Base-by-base conservation (phyloP, 805 yeast genomes). In the Maudiozyma turicensis region DNA sequence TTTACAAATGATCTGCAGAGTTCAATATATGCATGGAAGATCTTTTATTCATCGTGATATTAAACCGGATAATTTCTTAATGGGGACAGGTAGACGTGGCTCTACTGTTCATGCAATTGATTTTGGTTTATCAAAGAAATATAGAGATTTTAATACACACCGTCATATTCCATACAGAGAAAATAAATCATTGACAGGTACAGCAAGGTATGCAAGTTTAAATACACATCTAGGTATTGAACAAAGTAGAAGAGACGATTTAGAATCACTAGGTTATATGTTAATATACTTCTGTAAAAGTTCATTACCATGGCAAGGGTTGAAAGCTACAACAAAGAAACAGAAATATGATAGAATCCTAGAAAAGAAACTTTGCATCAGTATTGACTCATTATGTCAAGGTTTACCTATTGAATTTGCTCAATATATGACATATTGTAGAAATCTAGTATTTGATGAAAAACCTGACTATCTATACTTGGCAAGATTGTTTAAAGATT, bases 251-350 rank as follows among this genome's bases (percentile, higher is more conserved):
- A 81, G 99, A 67, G 99, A 91, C 69, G 99, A 91, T 67, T 76
- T 91, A 59, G 99, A 93, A 71, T 83, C 93, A 53, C 77, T 91
- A 62, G 98, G 96, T 46, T 91, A 91, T 65, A 97, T 91, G 48
- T 75, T 93, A 59, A 86, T 91, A 58, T 91, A 91, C 70, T 93
- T 91, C 66, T 85, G 95, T 68, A 81, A 95, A 50, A 98, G 99
- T 42, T 85, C 95, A 14, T 78, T 91, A 60, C 99, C 99, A 48
- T 91, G 99, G 99, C 99, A 91, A 71, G 99, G 99, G 4, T 77
- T 91, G 61, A 89, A 89, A 70, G 99, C 98, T 39, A 93, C 91
- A 29, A 88, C 96, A 13, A 91, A 91, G 72, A 86, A 95, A 72
- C 97, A 91, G 68, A 91, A 93, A 70, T 91, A 91, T 69, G 97